These are phyloP conservation scores for Phlebiopsis gigantea DNA, from an alignment of 768 basidiomycete genomes.

Conservation along the genomic window DNA sequence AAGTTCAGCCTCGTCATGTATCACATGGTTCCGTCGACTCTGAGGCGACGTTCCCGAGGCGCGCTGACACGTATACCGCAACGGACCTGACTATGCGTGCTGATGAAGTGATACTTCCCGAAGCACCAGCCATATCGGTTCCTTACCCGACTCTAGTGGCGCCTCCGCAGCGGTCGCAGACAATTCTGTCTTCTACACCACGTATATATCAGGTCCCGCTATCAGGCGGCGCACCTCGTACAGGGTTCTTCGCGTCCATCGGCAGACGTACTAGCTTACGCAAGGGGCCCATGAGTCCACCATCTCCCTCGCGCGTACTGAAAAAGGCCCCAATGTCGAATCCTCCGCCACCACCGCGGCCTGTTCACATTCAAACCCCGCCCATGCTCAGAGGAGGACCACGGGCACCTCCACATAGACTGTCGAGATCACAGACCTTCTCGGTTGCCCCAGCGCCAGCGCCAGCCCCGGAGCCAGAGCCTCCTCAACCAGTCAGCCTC, in stretches of 20 bases:
- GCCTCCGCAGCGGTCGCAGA: constrained; percentile 32
- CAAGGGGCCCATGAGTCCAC: constrained; percentile 28
- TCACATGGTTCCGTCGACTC: constrained; percentile 71
- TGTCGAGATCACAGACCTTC: constrained; percentile 65
- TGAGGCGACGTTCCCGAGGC: constrained; percentile 73
- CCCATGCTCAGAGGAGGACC: constrained; percentile 72
- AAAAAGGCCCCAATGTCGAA: constrained; percentile 33
- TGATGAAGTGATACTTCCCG: constrained; percentile 44
- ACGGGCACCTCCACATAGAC: constrained; percentile 56
- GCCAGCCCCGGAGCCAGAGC: constrained; percentile 20
- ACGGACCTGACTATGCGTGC: constrained; percentile 60
- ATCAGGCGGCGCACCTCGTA: constrained; percentile 32
- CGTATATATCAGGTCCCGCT: constrained; percentile 20
- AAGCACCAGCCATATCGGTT: constrained; percentile 47
- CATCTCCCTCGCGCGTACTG: constrained; percentile 30
- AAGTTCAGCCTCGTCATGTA: constrained; percentile 53
- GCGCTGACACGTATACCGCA: constrained; percentile 72
- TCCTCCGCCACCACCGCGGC: constrained; percentile 27
- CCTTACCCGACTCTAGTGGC: constrained; percentile 71
- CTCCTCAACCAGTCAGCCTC: constrained; percentile 18
- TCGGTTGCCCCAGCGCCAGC: constrained; percentile 35
- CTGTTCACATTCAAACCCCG: constrained; percentile 26
- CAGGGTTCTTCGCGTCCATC: constrained; percentile 67
- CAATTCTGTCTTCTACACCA: constrained; percentile 34
- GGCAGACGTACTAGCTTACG: constrained; percentile 63